Base-by-base conservation (phyloP, 192 early-diverging fungal species). In the Glomus cerebriforme region DNA sequence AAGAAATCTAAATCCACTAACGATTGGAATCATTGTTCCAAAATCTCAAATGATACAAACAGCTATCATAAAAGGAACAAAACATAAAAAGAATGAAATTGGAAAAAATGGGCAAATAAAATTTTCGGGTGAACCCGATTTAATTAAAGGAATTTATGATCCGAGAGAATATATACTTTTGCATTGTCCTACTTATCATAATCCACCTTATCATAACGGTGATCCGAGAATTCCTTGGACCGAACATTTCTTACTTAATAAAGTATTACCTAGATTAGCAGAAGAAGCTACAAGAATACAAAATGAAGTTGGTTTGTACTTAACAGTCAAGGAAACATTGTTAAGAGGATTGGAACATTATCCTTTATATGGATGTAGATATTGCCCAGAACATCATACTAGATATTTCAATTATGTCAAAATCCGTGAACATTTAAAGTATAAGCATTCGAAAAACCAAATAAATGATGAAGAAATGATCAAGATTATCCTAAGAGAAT, bases 191-290 rank as follows among this genome's bases (percentile, higher is more conserved):
- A 49, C 39, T 47, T 71, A 27, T 47, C 22, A 47, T 2, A 29
- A 71, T 49, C 69, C 69, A 27, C 69, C 69, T 26, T 26, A 15
- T 71, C 8, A 49, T 26, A 71, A 71, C 17, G 62, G 62, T 4
- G 26, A 64, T 31, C 27, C 32, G 37, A 67, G 32, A 67, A 67
- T 22, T 22, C 26, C 69, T 24, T 71, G 69, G 69, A 29, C 22
- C 13, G 39, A 71, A 27, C 13, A 12, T 7, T 71, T 47, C n/a
- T 29, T 71, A 10, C 22, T 71, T 22, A 49, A 43, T 15, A 45
- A 71, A 49, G 24, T 71, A 17, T 71, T 71, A 31, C 69, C 69
- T 29, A 71, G 43, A 31, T 13, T 71, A 24, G 9, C 69, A 15
- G 19, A 26, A 19, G 69, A 71, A 71, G 43, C 24, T 31, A 49